Conservation (phyloP, 2,329 filamentous ascomycete genomes). For the Kalaharituber pfeilii region DNA sequence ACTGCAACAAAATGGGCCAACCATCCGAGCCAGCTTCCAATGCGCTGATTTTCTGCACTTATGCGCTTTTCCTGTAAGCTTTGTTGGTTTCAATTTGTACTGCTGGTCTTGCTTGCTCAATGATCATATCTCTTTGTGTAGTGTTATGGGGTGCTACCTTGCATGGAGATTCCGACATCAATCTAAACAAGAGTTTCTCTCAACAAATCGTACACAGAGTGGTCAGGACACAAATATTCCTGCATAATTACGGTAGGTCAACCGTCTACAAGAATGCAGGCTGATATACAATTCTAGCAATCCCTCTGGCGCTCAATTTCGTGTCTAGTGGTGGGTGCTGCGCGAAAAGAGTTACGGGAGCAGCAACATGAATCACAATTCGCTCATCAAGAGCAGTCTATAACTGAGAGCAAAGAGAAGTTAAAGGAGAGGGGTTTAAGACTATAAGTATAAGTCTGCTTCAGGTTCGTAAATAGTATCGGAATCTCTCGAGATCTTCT, state of each 20-base stretch:
- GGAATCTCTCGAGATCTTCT: neutral
- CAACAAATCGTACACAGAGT: neutral
- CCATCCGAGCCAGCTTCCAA: slow-evolving; percentile 63
- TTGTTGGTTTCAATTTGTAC: slow-evolving; percentile 5
- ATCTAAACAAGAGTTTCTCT: neutral
- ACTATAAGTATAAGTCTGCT: neutral
- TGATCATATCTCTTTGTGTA: neutral
- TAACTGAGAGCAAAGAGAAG: neutral
- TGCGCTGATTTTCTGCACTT: slow-evolving; percentile 66
- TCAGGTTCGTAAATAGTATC: slow-evolving; percentile 1
- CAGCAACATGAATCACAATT: slow-evolving; percentile 38
- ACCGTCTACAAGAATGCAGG: neutral
- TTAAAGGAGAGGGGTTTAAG: neutral
- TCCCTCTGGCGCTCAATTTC: neutral
- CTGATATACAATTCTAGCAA: neutral
- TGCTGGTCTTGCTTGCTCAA: slow-evolving; percentile 3
- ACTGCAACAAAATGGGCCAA: slow-evolving; percentile 51
- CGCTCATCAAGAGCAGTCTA: neutral
- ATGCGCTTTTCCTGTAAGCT: slow-evolving; percentile 56
- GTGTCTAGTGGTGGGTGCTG: slow-evolving; percentile 31
- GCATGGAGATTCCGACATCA: neutral
- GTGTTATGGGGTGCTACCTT: neutral
- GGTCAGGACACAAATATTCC: neutral
- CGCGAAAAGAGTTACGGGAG: slow-evolving; percentile 38
- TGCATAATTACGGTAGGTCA: neutral